phyloP scores from a whole-genome alignment of 345 rosid species.

The Eutrema japonicum region DNA sequence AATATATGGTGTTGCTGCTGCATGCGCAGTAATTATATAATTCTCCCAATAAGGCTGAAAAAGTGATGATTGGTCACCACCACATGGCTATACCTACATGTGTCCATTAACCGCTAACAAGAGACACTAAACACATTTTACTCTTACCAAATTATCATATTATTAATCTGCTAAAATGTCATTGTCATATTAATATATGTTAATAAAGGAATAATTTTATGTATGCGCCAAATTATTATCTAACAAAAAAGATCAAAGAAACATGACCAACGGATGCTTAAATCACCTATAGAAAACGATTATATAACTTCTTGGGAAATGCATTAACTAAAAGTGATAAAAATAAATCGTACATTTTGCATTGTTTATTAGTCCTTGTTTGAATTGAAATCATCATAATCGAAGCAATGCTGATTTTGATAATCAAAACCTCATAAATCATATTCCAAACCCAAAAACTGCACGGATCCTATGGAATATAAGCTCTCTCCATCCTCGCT shows the following conservation, averaged over 20 bases:
- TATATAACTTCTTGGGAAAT: constrained; percentile 18
- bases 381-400: constrained; percentile 31
- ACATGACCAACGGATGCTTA: background rate
- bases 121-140: background rate
- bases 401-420: constrained; percentile 28
- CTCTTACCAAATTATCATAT: too few species aligned
- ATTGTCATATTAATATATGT: too few species aligned
- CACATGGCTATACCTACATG: constrained; percentile 8
- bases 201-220: background rate
- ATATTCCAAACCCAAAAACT: constrained; percentile 85
- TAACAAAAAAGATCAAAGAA: background rate
- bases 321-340: constrained; percentile 24
- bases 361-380: constrained; percentile 21
- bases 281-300: background rate
- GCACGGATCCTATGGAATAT: constrained; percentile 89
- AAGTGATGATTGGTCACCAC: background rate
- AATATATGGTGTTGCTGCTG: background rate
- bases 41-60: background rate
- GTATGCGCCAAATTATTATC: background rate
- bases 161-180: too few species aligned
- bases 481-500: constrained; percentile 96
- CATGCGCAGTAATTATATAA: background rate
- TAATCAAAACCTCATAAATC: constrained; percentile 36
- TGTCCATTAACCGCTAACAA: constrained; percentile 1
- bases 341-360: constrained; percentile 28